Base-by-base conservation (phyloP, 495 filamentous ascomycete species). In the Penicillium flavigenum region DNA sequence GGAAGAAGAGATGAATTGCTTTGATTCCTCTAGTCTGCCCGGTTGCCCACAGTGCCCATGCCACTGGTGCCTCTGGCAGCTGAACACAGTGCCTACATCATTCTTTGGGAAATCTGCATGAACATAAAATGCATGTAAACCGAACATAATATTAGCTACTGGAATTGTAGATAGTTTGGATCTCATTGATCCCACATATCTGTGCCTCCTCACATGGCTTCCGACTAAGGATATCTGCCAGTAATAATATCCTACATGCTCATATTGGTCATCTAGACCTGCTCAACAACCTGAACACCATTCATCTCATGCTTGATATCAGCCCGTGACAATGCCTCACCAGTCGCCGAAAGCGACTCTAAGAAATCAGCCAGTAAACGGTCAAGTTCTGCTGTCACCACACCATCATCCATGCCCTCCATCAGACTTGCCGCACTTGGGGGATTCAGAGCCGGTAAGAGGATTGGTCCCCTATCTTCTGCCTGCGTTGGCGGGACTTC, bases 291-390 rank as follows among this genome's bases (percentile, higher is more conserved):
- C 29, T 43, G 51, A 12, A 17, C n/a, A 9, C 55, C 55, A 14
- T 61, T 54, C 8, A 20, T 43, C 14, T 61, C 63, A 2, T 56
- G 27, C 1, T 56, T 48, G 27, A 61, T 10, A 10, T 17, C 58
- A 0, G 59, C 58, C 19, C 60, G 52, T 5, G 73, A 63, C 31
- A 76, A 49, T 19, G 72, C 74, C 55, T 73, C 65, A 1, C 67
- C 68, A 14, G 72, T 73, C 4, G 69, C 73, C 17, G 63, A 63
- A 5, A 77, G 61, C 20, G 72, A 73, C 53, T 67, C 69, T 11
- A 77, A 50, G 54, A 78, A 75, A 41, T 76, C 69, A 20, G 63
- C 70, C 12, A 79, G 57, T 48, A 79, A 43, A 29, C 74, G 59
- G 55, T 75, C 68, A 50, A 79, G 56, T 57, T 79, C 76, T 5